Conservation (phyloP, 2,329 filamentous ascomycete species). For the Colletotrichum sp. region DNA sequence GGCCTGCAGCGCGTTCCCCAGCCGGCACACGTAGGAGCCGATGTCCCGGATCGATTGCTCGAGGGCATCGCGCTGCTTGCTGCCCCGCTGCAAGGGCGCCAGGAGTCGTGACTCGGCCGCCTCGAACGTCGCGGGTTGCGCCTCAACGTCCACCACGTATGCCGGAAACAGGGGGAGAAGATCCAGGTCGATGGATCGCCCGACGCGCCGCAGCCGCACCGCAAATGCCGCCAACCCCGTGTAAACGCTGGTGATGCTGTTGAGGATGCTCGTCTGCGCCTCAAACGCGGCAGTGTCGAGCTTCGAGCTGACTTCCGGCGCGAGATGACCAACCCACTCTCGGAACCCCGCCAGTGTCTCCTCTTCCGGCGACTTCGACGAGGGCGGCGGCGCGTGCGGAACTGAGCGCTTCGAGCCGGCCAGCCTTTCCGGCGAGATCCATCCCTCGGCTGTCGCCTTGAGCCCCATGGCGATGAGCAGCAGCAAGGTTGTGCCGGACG, state of each 20-base stretch:
- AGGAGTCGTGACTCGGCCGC: not conserved
- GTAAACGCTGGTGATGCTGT: not conserved
- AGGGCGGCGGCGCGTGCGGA: not conserved
- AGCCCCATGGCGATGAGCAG: not conserved
- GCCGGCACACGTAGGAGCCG: not conserved
- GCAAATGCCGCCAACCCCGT: not conserved
- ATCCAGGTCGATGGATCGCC: not conserved
- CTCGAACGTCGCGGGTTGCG: not conserved
- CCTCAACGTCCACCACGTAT: not conserved
- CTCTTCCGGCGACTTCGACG: not conserved
- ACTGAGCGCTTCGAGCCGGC: not conserved
- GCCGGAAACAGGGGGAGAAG: not conserved
- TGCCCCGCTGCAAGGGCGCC: not conserved
- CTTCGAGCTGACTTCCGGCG: not conserved
- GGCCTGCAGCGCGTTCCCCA: not conserved
- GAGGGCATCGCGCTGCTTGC: not conserved
- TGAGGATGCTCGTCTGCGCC: not conserved
- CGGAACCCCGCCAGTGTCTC: not conserved
- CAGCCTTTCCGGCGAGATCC: not conserved
- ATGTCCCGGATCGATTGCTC: not conserved
- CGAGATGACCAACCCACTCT: not conserved
- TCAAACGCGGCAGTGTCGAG: not conserved
- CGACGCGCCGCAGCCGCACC: not conserved
- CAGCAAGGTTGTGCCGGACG: not conserved
- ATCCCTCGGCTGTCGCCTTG: not conserved